Percentiles rank a stretch among this genome's conserved stretches.
Evolutionary conservation across 129 eudicot species (phyloP).

Genomic region (Pittosporum tobira): DNA sequence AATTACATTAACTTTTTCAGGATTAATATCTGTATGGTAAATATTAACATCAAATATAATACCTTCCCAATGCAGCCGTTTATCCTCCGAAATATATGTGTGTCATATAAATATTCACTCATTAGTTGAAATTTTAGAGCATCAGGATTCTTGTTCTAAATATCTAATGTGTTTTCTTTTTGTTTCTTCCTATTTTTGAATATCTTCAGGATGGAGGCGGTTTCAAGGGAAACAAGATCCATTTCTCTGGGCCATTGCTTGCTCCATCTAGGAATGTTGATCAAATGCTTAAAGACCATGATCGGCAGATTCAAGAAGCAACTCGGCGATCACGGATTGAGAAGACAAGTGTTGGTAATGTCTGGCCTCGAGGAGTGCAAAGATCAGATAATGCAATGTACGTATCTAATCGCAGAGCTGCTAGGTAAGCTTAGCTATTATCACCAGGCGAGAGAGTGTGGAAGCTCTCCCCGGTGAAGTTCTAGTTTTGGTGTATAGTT

Average conservation of each 20-base stretch:
- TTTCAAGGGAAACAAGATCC: constrained; percentile 47
- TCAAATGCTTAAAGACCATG: constrained; percentile 84
- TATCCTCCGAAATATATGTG: too few relatives aligned
- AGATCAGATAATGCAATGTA: constrained; percentile 23
- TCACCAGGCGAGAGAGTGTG: constrained; percentile 9
- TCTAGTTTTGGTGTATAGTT: constrained; percentile 23
- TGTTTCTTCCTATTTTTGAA: not conserved
- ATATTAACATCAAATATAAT: too few relatives aligned
- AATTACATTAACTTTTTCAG: too few relatives aligned
- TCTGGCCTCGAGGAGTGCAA: constrained; percentile 17
- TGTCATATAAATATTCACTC: too few relatives aligned
- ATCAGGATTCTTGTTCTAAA: too few relatives aligned
- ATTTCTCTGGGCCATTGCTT: constrained; percentile 68
- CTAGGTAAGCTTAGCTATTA: constrained; percentile 19
- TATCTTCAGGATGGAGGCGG: constrained; percentile 38
- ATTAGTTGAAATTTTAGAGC: too few relatives aligned
- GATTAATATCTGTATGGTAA: too few relatives aligned
- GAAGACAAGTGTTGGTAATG: constrained; percentile 35
- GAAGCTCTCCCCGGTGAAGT: constrained; percentile 12
- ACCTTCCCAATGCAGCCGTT: too few relatives aligned
- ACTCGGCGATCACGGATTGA: constrained; percentile 69
- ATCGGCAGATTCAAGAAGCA: constrained; percentile 73
- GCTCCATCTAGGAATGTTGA: constrained; percentile 61
- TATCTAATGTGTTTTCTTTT: too few relatives aligned
- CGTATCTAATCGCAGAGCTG: constrained; percentile 22